Percentiles rank a stretch among this genome's conserved stretches.
phyloP scores from a whole-genome alignment of 768 basidiomycete species.

The Agrocybe praecox region DNA sequence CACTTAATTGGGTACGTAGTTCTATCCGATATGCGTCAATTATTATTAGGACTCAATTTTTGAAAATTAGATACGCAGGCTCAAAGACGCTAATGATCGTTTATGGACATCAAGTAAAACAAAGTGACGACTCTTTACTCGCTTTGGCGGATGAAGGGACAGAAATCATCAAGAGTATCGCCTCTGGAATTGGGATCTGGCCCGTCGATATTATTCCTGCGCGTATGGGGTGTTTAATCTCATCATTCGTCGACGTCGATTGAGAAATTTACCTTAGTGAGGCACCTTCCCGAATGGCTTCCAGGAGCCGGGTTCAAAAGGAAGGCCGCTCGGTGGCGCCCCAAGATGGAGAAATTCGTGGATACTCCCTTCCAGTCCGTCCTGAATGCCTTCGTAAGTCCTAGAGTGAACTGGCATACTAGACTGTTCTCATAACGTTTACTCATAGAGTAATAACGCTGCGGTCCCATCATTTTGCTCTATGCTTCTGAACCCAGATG shows the following conservation, averaged over 20 bases:
- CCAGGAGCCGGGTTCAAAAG: slow-evolving; percentile 16
- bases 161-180: neutral
- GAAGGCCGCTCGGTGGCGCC: slow-evolving; percentile 13
- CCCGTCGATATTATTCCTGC: slow-evolving; percentile 9
- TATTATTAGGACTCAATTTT: no score
- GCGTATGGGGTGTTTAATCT: no score
- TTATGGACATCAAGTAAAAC: slow-evolving; percentile 30
- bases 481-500: neutral
- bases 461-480: neutral
- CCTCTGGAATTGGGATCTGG: slow-evolving; percentile 6
- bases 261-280: neutral
- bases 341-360: slow-evolving; percentile 11
- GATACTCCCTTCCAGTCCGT: slow-evolving; percentile 11
- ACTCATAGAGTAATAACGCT: no score
- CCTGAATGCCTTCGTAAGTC: neutral
- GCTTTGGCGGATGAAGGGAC: slow-evolving; percentile 1
- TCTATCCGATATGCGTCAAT: no score
- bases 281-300: slow-evolving; percentile 6
- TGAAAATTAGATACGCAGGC: slow-evolving; percentile 24
- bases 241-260: no score
- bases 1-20: slow-evolving; percentile 18
- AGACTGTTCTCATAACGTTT: no score
- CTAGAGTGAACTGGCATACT: no score
- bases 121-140: slow-evolving; percentile 19
- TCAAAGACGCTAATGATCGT: slow-evolving; percentile 35